phyloP scores from a whole-genome alignment of 768 basidiomycete species.

The Russula compacta region DNA sequence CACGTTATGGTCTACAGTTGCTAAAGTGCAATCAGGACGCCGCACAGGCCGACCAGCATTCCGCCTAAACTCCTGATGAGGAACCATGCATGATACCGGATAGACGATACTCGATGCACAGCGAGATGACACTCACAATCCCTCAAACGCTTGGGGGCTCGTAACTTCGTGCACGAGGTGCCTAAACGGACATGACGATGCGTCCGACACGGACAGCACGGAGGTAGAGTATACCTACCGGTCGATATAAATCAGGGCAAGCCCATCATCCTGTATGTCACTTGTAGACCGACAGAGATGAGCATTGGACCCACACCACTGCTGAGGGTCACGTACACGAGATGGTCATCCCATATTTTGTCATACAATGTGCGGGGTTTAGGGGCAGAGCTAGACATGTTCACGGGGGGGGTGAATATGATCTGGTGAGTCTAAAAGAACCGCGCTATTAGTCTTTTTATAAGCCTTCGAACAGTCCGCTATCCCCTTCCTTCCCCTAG shows the following conservation, averaged over 20 bases:
- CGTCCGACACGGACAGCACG: not conserved
- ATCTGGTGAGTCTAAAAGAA: not conserved
- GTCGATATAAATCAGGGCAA: slow-evolving; percentile 69
- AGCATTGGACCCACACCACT: not conserved
- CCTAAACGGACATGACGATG: slow-evolving; percentile 24
- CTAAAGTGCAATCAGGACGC: slow-evolving; percentile 55
- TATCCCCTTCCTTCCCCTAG: no score
- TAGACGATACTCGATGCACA: not conserved
- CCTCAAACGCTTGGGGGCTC: slow-evolving; percentile 54
- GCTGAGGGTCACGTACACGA: slow-evolving; percentile 49
- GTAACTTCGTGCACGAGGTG: slow-evolving; percentile 60
- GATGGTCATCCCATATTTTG: slow-evolving; percentile 97
- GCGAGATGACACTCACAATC: slow-evolving; percentile 30
- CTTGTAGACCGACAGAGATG: slow-evolving; percentile 32
- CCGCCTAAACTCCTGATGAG: slow-evolving; percentile 25
- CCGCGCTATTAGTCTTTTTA: no score
- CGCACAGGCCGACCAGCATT: slow-evolving; percentile 48
- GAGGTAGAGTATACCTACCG: slow-evolving; percentile 25
- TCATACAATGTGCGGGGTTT: slow-evolving; percentile 88
- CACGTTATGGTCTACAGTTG: slow-evolving; percentile 52
- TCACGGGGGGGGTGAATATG: not conserved
- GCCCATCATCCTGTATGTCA: slow-evolving; percentile 62
- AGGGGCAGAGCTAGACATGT: slow-evolving; percentile 47
- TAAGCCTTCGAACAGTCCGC: no score
- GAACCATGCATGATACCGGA: not conserved